phyloP scores from a whole-genome alignment of 495 filamentous ascomycete genomes.

The Paragyromitra xinjiangensis region DNA sequence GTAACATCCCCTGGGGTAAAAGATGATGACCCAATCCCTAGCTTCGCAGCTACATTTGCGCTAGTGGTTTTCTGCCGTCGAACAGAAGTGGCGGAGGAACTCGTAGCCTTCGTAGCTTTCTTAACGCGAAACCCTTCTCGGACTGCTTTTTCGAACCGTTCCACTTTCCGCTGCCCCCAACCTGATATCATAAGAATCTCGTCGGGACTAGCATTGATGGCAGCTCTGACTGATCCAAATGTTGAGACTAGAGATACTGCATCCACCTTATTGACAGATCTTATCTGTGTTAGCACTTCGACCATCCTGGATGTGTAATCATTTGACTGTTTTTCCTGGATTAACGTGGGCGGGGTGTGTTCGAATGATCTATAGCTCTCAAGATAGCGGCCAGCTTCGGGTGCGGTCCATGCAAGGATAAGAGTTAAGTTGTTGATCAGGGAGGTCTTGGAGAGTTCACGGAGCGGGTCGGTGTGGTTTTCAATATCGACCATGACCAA shows the following conservation, averaged over 20 bases:
- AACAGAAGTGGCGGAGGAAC: slow-evolving; percentile 6
- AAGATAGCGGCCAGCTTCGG: slow-evolving; percentile 90
- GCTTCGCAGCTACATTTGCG: slow-evolving; percentile 60
- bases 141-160: slow-evolving; percentile 80
- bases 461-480: slow-evolving; percentile 79
- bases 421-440: slow-evolving; percentile 91
- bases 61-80: slow-evolving; percentile 34
- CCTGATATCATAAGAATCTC: slow-evolving; percentile 81
- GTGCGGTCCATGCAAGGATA: slow-evolving; percentile 90
- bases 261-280: slow-evolving; percentile 93
- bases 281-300: slow-evolving; percentile 91
- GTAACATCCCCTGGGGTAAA: slow-evolving; percentile 19
- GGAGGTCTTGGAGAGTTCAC: slow-evolving; percentile 86
- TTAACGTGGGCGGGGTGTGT: slow-evolving; percentile 79
- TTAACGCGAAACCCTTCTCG: slow-evolving; percentile 83
- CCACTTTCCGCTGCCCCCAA: slow-evolving; percentile 95
- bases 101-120: slow-evolving; percentile 48
- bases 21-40: slow-evolving; percentile 59
- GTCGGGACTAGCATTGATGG: slow-evolving; percentile 86
- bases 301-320: slow-evolving; percentile 86
- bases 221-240: slow-evolving; percentile 85
- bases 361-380: slow-evolving; percentile 94
- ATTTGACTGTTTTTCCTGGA: slow-evolving; percentile 80
- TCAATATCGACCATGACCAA: slow-evolving; percentile 88
- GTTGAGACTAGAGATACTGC: slow-evolving; percentile 83